phyloP scores from a whole-genome alignment of 345 rosid genomes.

The Leavenworthia alabamica region DNA sequence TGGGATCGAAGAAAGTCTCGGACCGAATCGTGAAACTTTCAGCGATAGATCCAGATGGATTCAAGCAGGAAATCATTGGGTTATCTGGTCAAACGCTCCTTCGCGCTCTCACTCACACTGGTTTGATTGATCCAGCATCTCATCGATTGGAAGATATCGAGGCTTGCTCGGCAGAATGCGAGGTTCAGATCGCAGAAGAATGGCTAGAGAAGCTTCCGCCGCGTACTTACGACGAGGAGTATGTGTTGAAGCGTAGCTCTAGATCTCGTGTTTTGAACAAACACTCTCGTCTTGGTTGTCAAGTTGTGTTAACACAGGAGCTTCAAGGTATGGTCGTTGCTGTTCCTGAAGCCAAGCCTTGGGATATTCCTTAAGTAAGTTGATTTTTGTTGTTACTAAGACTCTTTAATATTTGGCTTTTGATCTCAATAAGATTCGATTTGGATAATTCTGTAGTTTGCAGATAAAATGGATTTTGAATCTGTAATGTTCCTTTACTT shows the following conservation, averaged over 20 bases:
- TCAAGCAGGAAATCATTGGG: slow-evolving; percentile 66
- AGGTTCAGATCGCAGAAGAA: slow-evolving; percentile 95
- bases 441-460: not conserved
- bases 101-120: slow-evolving; percentile 58
- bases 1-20: slow-evolving; percentile 65
- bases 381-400: not conserved
- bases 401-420: not conserved
- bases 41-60: slow-evolving; percentile 72
- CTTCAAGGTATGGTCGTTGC: slow-evolving; percentile 99
- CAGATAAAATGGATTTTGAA: slow-evolving; percentile 8
- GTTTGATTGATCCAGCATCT: slow-evolving; percentile 84
- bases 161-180: slow-evolving; percentile 98
- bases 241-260: slow-evolving; percentile 70
- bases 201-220: slow-evolving; percentile 86
- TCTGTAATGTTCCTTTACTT: slow-evolving; percentile 13
- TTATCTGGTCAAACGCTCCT: slow-evolving; percentile 90
- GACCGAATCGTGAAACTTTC: slow-evolving; percentile 87
- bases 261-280: slow-evolving; percentile 80
- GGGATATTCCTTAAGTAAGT: slow-evolving; percentile 91
- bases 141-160: slow-evolving; percentile 95
- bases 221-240: slow-evolving; percentile 90
- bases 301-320: slow-evolving; percentile 65
- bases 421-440: slow-evolving; percentile 24
- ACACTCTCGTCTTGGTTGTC: slow-evolving; percentile 89
- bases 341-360: slow-evolving; percentile 90